Evolutionary conservation across 441 rosid genomes (phyloP), one percentile per base, ranked within the genome.

Genomic region (Syzygium syzygioides): DNA sequence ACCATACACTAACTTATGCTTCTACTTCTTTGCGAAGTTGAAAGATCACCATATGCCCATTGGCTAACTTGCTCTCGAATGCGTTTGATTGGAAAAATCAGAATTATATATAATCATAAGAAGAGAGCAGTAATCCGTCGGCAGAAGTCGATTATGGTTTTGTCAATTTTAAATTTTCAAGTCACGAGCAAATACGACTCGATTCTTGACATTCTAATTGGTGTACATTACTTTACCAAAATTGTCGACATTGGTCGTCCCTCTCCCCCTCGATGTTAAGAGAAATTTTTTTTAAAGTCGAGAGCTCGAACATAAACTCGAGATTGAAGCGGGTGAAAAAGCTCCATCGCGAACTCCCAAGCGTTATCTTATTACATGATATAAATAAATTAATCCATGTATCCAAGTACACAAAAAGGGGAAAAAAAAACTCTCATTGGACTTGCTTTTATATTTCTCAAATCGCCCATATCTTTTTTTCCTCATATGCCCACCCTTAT

Each of bases 171-270:
- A 2, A 60, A 30, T 60, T 64, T 30, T 64, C 41, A 1, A 64
- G 10, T 64, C 9, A 17, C 23, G 5, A 30, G 41, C 1, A 17
- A 4, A 64, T 64, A 30, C 4, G 4, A 15, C 20, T 30, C 12
- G 0, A 30, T 3, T 64, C 17, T 64, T 30, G 0, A 15, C 11
- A 0, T 64, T n/a, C 20, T 3, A 64, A 64, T 15, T 17, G 6
- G 2, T 4, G 4, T 3, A 15, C 3, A 19, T 55, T 55, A 55
- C 20, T 64, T 62, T 62, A n/a, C 14, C 5, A 15, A 30, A n/a
- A 64, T 15, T 19, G 3, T 4, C 2, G 37, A 30, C 37, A 64
- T 0, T 1, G 23, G 9, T 17, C 23, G 5, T 32, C 8, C 34
- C 37, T n/a, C 76, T 64, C 76, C 1, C 37, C 41, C 20, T 64